A percentile compares a stretch with the other conserved stretches of the same genome.
These are phyloP conservation scores for Chlorella variabilis DNA, from an alignment of 163 green algal species.

Conservation along the genomic window DNA sequence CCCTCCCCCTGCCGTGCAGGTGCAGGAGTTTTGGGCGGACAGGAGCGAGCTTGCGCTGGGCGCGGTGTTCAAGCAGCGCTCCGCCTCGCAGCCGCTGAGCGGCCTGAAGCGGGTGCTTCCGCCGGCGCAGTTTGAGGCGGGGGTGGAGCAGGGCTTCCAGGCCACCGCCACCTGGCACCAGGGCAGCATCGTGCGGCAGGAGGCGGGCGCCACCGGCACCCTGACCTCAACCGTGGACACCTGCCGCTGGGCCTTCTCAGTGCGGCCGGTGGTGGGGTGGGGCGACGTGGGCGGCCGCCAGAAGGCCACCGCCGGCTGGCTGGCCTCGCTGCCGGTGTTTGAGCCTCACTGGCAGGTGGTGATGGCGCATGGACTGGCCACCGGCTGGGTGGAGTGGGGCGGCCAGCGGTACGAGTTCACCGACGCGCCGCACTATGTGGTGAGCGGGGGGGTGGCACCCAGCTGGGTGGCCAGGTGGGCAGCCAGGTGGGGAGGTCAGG, in stretches of 20 bases:
- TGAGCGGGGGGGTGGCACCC: neutral
- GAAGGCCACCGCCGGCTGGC: slow-evolving; percentile 90
- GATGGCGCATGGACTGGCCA: slow-evolving; percentile 90
- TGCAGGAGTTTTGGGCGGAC: slow-evolving; percentile 82
- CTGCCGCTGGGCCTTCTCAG: slow-evolving; percentile 82
- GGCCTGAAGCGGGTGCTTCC: slow-evolving; percentile 9
- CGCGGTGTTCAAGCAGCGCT: slow-evolving; percentile 62
- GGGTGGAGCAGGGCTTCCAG: slow-evolving; percentile 87
- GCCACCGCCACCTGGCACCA: slow-evolving; percentile 77
- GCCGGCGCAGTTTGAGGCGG: slow-evolving; percentile 64
- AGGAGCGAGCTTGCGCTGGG: slow-evolving; percentile 73
- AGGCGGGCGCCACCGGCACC: slow-evolving; percentile 46
- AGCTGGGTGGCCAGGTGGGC: neutral
- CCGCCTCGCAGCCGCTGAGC: slow-evolving; percentile 1
- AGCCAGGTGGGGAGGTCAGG: too few species aligned
- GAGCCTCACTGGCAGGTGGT: slow-evolving; percentile 98
- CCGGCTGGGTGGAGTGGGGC: slow-evolving; percentile 91
- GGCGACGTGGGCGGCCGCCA: slow-evolving; percentile 67
- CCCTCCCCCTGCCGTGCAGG: neutral
- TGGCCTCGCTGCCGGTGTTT: slow-evolving; percentile 92
- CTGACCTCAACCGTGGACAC: slow-evolving; percentile 71
- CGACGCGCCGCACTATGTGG: slow-evolving; percentile 86
- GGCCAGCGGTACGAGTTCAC: slow-evolving; percentile 81
- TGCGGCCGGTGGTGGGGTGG: slow-evolving; percentile 84
- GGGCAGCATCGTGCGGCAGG: slow-evolving; percentile 53